Conservation (phyloP, 192 early-diverging fungal genomes). For the Mortierella alpina region DNA sequence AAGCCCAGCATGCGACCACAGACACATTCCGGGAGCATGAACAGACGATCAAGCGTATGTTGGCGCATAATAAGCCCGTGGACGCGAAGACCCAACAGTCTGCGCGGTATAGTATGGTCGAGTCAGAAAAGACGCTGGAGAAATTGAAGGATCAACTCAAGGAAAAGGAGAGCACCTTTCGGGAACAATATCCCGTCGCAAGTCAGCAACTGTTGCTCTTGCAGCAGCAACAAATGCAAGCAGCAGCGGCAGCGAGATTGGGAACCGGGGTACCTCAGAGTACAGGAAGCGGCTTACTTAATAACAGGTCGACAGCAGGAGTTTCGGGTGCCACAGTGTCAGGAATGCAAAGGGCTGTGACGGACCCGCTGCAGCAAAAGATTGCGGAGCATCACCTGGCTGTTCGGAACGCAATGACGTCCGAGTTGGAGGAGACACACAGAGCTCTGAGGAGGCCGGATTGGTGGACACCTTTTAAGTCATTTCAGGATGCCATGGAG, state of each 20-base stretch:
- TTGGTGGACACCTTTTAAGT: constrained; percentile 71
- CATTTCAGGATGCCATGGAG: constrained; percentile 68
- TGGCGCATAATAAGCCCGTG: constrained; percentile 20
- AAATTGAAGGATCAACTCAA: constrained; percentile 15
- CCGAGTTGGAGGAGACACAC: constrained; percentile 26
- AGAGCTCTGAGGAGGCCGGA: constrained; percentile 54
- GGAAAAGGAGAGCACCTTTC: constrained; percentile 23
- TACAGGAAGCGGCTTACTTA: too few relatives aligned
- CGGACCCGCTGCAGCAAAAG: constrained; percentile 41
- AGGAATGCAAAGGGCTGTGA: constrained; percentile 25
- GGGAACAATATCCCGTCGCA: constrained; percentile 27
- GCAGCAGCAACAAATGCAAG: constrained; percentile 18
- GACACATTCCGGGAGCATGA: constrained; percentile 33
- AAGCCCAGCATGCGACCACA: constrained; percentile 17
- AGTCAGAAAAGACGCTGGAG: constrained; percentile 27
- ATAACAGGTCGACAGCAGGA: neutral
- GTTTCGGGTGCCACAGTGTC: neutral
- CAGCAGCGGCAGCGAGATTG: constrained; percentile 4
- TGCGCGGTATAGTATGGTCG: constrained; percentile 14
- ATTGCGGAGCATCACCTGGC: constrained; percentile 35
- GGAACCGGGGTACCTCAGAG: too few relatives aligned
- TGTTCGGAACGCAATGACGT: constrained; percentile 28
- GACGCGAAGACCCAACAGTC: constrained; percentile 28
- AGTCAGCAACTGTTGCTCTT: constrained; percentile 30
- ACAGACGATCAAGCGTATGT: constrained; percentile 11